Evolutionary conservation across 306 rosid species (phyloP), one percentile per base, ranked within the genome.

Genomic region (Ammopiptanthus mongolicus): DNA sequence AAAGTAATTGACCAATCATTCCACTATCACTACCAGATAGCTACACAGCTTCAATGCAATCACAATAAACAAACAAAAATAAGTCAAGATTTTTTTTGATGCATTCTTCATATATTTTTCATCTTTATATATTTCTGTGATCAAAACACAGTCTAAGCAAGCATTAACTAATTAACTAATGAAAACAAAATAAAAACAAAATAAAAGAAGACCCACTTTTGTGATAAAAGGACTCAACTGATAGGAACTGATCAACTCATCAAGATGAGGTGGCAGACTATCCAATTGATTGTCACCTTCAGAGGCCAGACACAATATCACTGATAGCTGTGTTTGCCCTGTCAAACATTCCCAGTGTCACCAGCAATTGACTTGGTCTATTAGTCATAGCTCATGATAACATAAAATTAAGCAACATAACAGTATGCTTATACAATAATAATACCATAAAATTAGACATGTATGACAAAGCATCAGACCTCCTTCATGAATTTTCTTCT

Each of bases 201-300:
- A n/a, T n/a, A 79, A 80, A 83, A 10, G 75, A 83, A 86, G 56
- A 90, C 92, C 82, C 87, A 95, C 98, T 87, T 95, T 90, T 81
- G 95, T 79, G 78, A 84, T 81, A 87, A 88, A 95, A 69, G 96
- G 85, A 91, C 88, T 91, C 91, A 95, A 88, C 86, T 87, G 84
- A 84, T 90, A 82, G 82, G 83, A 80, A 44, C 62, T 71, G 68
- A 91, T 82, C 61, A 91, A 81, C 88, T 88, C 91, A 62, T 69
- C 87, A 18, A 91, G 83, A 74, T 70, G 82, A 5, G 70, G 77
- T 2, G 87, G 87, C 67, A 91, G 66, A 72, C 18, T 68, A 77
- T 83, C 91, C 82, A 80, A 47, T 61, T 82, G 87, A 81, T 73
- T 21, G 48, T 76, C 81, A 78, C 84, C 75, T 62, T 88, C 91